Conservation (phyloP, 257 asterid species). For the Capsicum baccatum region DNA sequence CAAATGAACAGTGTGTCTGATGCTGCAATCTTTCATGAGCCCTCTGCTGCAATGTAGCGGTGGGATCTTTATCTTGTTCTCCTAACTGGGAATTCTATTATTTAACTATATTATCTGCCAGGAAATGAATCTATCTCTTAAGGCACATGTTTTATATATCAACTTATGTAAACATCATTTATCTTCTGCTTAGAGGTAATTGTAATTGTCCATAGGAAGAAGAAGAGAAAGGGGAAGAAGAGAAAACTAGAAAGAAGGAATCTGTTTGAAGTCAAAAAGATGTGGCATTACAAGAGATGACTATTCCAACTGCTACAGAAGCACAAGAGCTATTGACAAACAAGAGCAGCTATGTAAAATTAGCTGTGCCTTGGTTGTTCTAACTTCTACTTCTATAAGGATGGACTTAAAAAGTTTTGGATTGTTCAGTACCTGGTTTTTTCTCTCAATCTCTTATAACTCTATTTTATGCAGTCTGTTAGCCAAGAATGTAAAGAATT, state of each 20-base stretch:
- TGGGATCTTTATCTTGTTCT: not conserved
- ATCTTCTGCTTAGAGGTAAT: constrained; percentile 20
- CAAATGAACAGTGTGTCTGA: constrained; percentile 22
- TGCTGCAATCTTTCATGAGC: not conserved
- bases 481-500: constrained; percentile 89
- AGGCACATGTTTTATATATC: not conserved
- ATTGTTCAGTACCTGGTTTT: not conserved
- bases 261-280: constrained; percentile 53
- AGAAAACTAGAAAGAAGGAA: constrained; percentile 53
- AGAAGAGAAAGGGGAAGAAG: constrained; percentile 66
- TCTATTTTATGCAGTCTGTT: constrained; percentile 64
- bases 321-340: constrained; percentile 78
- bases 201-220: constrained; percentile 58
- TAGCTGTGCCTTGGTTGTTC: constrained; percentile 86
- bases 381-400: constrained; percentile 89
- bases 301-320: constrained; percentile 62
- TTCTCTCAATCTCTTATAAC: constrained; percentile 30
- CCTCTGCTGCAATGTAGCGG: not conserved
- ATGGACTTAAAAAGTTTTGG: not conserved
- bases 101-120: not conserved
- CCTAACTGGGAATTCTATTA: not conserved
- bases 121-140: not conserved
- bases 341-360: constrained; percentile 83
- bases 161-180: not conserved
- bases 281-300: constrained; percentile 76